Evolutionary conservation across 2,329 filamentous ascomycete species (phyloP), one percentile per base, ranked within the genome.

Genomic region (Pseudocercospora musae): DNA sequence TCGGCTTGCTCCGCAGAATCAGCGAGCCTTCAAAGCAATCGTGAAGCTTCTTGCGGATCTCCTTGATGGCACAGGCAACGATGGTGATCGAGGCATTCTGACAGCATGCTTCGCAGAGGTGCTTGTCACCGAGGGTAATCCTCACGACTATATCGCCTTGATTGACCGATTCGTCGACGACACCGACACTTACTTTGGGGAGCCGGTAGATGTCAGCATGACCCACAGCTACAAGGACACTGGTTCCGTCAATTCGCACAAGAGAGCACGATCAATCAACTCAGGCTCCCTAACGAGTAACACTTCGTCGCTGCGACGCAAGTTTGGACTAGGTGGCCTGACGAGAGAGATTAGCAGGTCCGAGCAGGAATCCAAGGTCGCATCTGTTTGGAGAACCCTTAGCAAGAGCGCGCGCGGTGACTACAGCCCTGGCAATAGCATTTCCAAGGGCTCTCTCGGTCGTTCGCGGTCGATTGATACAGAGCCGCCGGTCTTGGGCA

Each of bases 51-150:
- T 98, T 23, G 90, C 91, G 0, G 92, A 96, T 72, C 80, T 98
- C 29, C 84, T 97, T 6, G 92, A 96, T 67, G 92, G 91, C 2
- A 96, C 92, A 68, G 89, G 89, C 56, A 96, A 96, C 70, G 94
- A 97, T 72, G 90, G 92, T 31, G 94, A 97, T 73, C 85, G 93
- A 53, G 94, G 94, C 54, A 90, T 91, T 21, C 78, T 98, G 69
- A 97, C 92, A 0, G 86, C 91, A 49, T 90, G 92, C 0, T 97
- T 98, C 79, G 89, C 92, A 0, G 92, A 97, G 73, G 82, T 97
- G 56, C 80, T 98, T 6, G 89, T 95, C 1, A 85, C 87, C 4
- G 89, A 92, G 62, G 89, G 88, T 6, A 87, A 88, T 64, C 87
- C 92, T 1, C 87, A 91, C 62, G 85, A 92, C 66, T 95, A 94